These are phyloP conservation scores for Vitis hybrid DNA, from an alignment of 177 flowering plant species.

Conservation along the genomic window DNA sequence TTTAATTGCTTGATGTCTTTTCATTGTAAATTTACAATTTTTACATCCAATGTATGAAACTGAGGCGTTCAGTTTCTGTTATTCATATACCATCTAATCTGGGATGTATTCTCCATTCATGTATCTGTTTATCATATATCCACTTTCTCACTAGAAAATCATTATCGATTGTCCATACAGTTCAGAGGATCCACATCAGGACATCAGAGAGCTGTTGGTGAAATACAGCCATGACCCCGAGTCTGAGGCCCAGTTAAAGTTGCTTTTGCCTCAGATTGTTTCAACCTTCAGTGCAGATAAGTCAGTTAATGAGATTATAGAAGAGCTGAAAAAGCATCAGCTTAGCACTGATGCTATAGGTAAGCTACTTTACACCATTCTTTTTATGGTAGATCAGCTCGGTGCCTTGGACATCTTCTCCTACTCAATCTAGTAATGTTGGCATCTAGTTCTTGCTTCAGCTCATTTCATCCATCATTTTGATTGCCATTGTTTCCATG, in stretches of 20 bases:
- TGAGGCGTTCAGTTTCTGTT: neutral
- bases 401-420: neutral
- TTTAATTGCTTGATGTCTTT: neutral
- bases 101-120: neutral
- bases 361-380: slow-evolving; percentile 15
- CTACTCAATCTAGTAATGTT: neutral
- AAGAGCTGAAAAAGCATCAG: slow-evolving; percentile 70
- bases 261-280: slow-evolving; percentile 67
- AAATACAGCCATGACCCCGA: slow-evolving; percentile 60
- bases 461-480: neutral
- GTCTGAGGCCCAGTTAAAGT: slow-evolving; percentile 62
- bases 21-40: neutral
- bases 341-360: slow-evolving; percentile 57
- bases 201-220: slow-evolving; percentile 48
- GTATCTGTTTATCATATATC: neutral
- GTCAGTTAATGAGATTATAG: slow-evolving; percentile 66
- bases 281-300: slow-evolving; percentile 63
- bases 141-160: neutral
- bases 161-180: slow-evolving; percentile 33
- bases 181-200: slow-evolving; percentile 79
- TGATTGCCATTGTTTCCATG: slow-evolving; percentile 6
- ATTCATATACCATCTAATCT: neutral
- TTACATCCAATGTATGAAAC: neutral
- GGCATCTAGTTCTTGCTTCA: neutral
- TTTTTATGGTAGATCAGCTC: slow-evolving; percentile 1